Conservation (phyloP, 139 green algal genomes). For the Tetradesmus obliquus region DNA sequence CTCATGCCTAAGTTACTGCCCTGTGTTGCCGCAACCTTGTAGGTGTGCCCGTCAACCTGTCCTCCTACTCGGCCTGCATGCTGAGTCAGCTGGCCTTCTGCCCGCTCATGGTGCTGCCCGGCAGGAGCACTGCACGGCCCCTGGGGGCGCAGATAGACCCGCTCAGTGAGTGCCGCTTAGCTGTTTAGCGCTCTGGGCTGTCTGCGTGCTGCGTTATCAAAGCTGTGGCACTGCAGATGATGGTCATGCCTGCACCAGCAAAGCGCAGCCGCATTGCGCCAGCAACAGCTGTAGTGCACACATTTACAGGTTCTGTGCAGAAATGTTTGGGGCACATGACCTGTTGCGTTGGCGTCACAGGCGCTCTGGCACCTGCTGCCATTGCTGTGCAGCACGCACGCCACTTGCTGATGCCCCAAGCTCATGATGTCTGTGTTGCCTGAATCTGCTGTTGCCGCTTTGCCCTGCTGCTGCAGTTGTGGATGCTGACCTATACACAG, state of each 20-base stretch:
- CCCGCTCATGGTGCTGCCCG: conserved; percentile 14
- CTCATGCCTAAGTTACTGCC: background rate
- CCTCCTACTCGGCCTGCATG: background rate
- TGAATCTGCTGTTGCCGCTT: background rate
- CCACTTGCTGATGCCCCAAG: too few relatives aligned
- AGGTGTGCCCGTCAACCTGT: conserved; percentile 25
- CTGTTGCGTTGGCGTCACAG: too few relatives aligned
- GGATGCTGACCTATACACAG: conserved; percentile 26
- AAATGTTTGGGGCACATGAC: too few relatives aligned
- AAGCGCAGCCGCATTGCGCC: too few relatives aligned
- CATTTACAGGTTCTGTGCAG: too few relatives aligned
- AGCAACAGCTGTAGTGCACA: too few relatives aligned
- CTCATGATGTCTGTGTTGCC: too few relatives aligned
- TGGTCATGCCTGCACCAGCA: too few relatives aligned
- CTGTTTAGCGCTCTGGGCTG: background rate
- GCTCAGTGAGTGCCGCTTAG: background rate
- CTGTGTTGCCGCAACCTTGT: background rate
- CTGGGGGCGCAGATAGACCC: conserved; percentile 13
- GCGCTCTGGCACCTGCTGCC: too few relatives aligned
- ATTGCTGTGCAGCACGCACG: too few relatives aligned
- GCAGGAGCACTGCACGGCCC: background rate
- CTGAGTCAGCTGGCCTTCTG: conserved; percentile 31
- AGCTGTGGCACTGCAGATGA: background rate
- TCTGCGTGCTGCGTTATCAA: background rate
- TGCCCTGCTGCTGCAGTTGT: background rate